Base-by-base conservation (phyloP, 192 early-diverging fungal genomes). In the Pilobolus umbonatus region DNA sequence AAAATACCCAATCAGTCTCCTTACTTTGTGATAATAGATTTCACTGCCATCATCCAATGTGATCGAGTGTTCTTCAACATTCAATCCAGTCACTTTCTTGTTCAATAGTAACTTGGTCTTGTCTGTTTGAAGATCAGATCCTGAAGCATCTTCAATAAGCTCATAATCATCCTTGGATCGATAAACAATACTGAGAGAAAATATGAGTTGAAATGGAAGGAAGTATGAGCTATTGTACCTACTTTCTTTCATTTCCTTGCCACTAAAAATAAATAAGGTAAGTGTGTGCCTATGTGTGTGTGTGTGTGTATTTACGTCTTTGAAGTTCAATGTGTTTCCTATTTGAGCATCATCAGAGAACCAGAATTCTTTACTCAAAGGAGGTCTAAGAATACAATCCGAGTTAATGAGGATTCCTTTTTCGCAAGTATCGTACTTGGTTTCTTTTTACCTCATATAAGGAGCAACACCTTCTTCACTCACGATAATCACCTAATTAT, bases 301-400 rank as follows among this genome's bases (percentile, higher is more conserved):
- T n/a, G 32, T 35, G 8, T 6, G 34, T 38, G 12, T 48, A 48
- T 45, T 67, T 67, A 67, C 65, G 57, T 85, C 77, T 42, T 73
- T 78, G 59, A 82, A 85, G n/a, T 57, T 42, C 12, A 82, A 67
- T 25, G 69, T 68, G 25, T 65, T 57, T 19, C 64, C 61, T 14
- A 65, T 57, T 9, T 64, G 57, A 14, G 62, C 57, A 42, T 69
- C 67, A 25, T 78, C 73, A 42, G 78, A 74, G 55, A 75, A 73
- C 84, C 84, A 86, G 64, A 86, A 72, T 60, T 86, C 85, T 61
- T 86, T 86, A 40, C 79, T 79, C 50, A 86, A 65, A 45, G 82
- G 85, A 14, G 85, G 85, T 24, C 61, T 63, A 36, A 24, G 1
- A 51, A 50, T 10, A 30, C 7, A 31, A 4, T n/a, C 19, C 17